Percentiles rank a stretch among this genome's conserved stretches.
Conservation (phyloP, 257 asterid species). For the Plectranthus barbatus region DNA sequence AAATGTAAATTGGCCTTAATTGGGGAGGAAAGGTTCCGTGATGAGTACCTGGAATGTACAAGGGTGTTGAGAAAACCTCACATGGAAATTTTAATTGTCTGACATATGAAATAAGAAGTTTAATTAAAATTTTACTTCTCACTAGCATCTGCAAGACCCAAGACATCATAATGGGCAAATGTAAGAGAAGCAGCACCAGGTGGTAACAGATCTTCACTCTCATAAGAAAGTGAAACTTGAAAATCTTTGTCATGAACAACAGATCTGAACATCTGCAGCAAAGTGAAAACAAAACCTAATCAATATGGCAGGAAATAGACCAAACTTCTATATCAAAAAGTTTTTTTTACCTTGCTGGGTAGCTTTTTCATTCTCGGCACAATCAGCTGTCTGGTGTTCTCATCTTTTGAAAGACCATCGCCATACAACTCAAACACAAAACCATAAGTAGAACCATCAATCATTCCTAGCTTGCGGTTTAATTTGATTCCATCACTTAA, state of each 20-base stretch:
- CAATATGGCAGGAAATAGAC: neutral
- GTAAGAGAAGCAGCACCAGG: slow-evolving; percentile 61
- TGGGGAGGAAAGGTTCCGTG: slow-evolving; percentile 88
- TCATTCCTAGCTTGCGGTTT: slow-evolving; percentile 97
- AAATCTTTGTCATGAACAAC: slow-evolving; percentile 79
- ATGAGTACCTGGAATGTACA: slow-evolving; percentile 56
- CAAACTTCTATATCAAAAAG: slow-evolving; percentile 7
- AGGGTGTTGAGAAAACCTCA: slow-evolving; percentile 7
- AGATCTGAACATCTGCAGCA: slow-evolving; percentile 84
- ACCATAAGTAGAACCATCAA: slow-evolving; percentile 93
- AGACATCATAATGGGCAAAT: slow-evolving; percentile 76
- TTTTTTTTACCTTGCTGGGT: slow-evolving; percentile 73
- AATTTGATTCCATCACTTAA: slow-evolving; percentile 96
- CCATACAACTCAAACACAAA: slow-evolving; percentile 73
- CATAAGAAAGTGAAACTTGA: slow-evolving; percentile 87
- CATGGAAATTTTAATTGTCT: slow-evolving; percentile 7
- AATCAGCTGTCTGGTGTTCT: slow-evolving; percentile 67
- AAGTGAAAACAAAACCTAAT: slow-evolving; percentile 5
- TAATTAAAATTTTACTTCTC: slow-evolving; percentile 55
- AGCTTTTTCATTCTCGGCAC: slow-evolving; percentile 92
- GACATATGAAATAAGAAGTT: slow-evolving; percentile 3
- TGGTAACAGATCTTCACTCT: slow-evolving; percentile 65
- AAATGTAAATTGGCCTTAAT: slow-evolving; percentile 91
- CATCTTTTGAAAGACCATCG: slow-evolving; percentile 75
- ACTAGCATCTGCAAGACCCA: slow-evolving; percentile 74